Conservation (phyloP, 164 flowering plant genomes). For the Magnolia officinalis region DNA sequence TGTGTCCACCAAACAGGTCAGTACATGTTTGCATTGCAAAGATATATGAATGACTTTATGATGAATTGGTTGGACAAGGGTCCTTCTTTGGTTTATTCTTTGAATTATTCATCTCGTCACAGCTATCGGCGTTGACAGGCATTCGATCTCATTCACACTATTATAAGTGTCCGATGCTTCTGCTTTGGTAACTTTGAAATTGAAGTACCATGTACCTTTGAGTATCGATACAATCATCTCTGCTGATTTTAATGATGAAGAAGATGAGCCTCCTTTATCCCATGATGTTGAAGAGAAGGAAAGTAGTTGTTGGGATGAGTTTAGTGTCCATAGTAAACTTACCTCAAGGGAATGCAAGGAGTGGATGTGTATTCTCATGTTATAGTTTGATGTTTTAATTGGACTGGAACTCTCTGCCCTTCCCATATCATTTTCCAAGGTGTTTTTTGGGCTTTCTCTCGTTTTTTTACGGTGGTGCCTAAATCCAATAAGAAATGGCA, state of each 20-base stretch:
- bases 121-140: constrained; percentile 84
- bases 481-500: constrained; percentile 41
- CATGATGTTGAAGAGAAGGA: constrained; percentile 50
- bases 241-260: constrained; percentile 40
- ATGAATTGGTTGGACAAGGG: constrained; percentile 42
- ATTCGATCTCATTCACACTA: constrained; percentile 76
- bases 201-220: constrained; percentile 21
- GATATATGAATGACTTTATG: too few relatives aligned
- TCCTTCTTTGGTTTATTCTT: constrained; percentile 74
- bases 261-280: constrained; percentile 34
- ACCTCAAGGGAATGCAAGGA: constrained; percentile 47
- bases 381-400: constrained; percentile 78
- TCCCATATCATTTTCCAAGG: constrained; percentile 76
- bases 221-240: constrained; percentile 17
- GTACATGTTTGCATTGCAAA: too few relatives aligned
- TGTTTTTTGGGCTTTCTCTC: constrained; percentile 89
- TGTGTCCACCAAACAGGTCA: too few relatives aligned
- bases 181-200: constrained; percentile 45
- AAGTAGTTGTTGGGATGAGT: constrained; percentile 68
- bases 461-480: constrained; percentile 65
- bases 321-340: constrained; percentile 47
- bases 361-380: constrained; percentile 92
- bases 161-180: constrained; percentile 85
- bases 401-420: constrained; percentile 57
- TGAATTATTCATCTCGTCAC: constrained; percentile 79